These are phyloP conservation scores for Neurospora sp. DNA, from an alignment of 495 filamentous ascomycete species.

Conservation along the genomic window DNA sequence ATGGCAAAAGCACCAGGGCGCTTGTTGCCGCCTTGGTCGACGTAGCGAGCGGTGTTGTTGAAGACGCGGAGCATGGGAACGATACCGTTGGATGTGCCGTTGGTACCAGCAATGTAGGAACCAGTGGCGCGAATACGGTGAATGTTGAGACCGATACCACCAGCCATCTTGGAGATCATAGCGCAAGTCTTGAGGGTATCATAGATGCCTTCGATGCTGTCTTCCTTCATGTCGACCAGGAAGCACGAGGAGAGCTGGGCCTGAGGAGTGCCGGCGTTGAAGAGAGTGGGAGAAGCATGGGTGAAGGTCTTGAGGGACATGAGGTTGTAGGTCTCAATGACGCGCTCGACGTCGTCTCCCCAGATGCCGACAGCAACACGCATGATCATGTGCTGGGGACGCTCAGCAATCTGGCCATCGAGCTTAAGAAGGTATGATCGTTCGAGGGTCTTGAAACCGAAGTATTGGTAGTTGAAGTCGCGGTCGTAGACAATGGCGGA, in stretches of 20 bases:
- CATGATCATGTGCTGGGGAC: constrained; percentile 99
- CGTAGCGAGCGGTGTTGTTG: constrained; percentile 98
- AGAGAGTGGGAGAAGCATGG: constrained; percentile 92
- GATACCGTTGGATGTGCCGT: constrained; percentile 94
- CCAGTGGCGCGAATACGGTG: constrained; percentile 94
- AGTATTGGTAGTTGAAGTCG: constrained; percentile 99
- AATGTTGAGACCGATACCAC: constrained; percentile 91
- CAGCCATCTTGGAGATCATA: constrained; percentile 98
- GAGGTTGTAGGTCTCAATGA: constrained; percentile 92
- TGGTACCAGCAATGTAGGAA: constrained; percentile 95
- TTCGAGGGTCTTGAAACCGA: constrained; percentile 98
- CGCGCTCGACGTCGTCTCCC: constrained; percentile 86
- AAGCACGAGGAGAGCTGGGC: constrained; percentile 95
- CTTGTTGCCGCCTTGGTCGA: constrained; percentile 99
- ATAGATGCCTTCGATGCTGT: constrained; percentile 99
- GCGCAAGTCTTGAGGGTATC: constrained; percentile 98
- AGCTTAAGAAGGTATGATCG: constrained; percentile 92
- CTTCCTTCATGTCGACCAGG: constrained; percentile 95
- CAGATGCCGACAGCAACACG: constrained; percentile 95
- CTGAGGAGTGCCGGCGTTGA: constrained; percentile 92
- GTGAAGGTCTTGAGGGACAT: constrained; percentile 98
- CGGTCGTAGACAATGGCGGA: constrained; percentile 98
- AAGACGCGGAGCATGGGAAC: constrained; percentile 96
- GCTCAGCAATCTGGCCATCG: constrained; percentile 86
- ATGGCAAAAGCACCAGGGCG: constrained; percentile 96